Base-by-base conservation (phyloP, 108 stramenopile species). In the Seminavis robusta region DNA sequence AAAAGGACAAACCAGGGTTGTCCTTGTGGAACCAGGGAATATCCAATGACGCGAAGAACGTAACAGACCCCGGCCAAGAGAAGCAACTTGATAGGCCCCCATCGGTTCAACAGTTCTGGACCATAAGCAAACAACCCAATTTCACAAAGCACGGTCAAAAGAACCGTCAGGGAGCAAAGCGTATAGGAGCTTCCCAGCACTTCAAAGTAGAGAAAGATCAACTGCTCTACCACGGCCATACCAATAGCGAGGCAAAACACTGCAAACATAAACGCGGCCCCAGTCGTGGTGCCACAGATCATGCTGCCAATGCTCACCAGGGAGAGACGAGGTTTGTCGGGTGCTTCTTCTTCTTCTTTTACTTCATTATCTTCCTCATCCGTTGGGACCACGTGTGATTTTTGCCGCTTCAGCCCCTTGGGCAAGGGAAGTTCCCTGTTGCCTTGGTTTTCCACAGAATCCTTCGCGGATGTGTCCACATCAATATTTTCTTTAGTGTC, bases 131-230 rank as follows among this genome's bases (percentile, higher is more conserved):
- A 88, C 0, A 88, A 34, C 2, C 83, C 83, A 38, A 84, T 60
- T 52, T 88, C 83, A 56, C 83, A 79, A 29, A 74, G 41, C 0
- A 87, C 77, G 1, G 81, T 87, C 17, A 83, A 60, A 0, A 83
- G 52, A 23, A 87, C 80, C 16, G 79, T 80, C 45, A 56, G 56
- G 5, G 75, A 77, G 53, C 67, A 56, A 40, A 76, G 53, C 3
- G 59, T 73, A 45, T 67, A 75, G 23, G 73, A 64, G 26, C 69
- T 57, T 23, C 74, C 80, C 36, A 86, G 36, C 4, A 20, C 32
- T 40, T 80, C 71, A 69, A 89, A 83, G 50, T 56, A 89, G 39
- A 83, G 30, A 63, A 83, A 89, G 21, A 69, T 56, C 27, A 85
- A 56, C 36, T 59, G 60, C 27, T 85, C 81, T 7, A 85, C 83